These are phyloP conservation scores for Talaromyces wortmannii DNA, from an alignment of 495 filamentous ascomycete genomes.

Conservation along the genomic window DNA sequence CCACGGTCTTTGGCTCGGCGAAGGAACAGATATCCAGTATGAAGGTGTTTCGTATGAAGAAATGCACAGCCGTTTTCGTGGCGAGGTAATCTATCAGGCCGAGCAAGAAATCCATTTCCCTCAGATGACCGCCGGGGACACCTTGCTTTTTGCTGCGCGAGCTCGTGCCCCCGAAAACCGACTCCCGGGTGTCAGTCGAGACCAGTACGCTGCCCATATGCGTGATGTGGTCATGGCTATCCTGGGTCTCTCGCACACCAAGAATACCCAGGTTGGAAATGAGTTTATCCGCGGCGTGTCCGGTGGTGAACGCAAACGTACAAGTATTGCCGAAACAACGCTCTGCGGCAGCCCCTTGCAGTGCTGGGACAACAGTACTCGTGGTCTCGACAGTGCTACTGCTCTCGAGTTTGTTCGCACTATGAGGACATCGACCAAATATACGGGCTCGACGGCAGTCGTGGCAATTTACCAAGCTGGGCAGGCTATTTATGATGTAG, in stretches of 20 bases:
- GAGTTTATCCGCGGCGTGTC: conserved; percentile 79
- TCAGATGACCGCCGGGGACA: conserved; percentile 60
- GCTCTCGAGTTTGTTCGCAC: conserved; percentile 71
- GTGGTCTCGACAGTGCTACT: conserved; percentile 79
- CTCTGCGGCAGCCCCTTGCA: conserved; percentile 67
- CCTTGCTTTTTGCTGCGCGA: conserved; percentile 54
- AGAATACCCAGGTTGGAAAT: conserved; percentile 57
- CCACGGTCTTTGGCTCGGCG: conserved; percentile 61
- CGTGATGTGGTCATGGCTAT: conserved; percentile 59
- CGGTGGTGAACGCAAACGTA: conserved; percentile 76
- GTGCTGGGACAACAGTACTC: conserved; percentile 85
- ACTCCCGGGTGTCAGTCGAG: conserved; percentile 37
- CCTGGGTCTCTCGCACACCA: conserved; percentile 50
- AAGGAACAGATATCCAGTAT: conserved; percentile 58
- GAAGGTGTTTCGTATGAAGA: conserved; percentile 63
- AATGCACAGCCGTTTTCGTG: conserved; percentile 62
- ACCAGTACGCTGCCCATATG: conserved; percentile 44
- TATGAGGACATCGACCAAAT: conserved; percentile 66
- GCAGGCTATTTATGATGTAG: conserved; percentile 67
- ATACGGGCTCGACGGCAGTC: conserved; percentile 70
- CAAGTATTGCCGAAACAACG: conserved; percentile 48
- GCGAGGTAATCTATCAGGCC: conserved; percentile 58
- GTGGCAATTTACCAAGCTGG: conserved; percentile 82
- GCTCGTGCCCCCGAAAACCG: conserved; percentile 44
- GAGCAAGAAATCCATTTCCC: conserved; percentile 66